Evolutionary conservation across 148 eudicot species (phyloP), one percentile per base, ranked within the genome.

Genomic region (Amaranthus palmeri): DNA sequence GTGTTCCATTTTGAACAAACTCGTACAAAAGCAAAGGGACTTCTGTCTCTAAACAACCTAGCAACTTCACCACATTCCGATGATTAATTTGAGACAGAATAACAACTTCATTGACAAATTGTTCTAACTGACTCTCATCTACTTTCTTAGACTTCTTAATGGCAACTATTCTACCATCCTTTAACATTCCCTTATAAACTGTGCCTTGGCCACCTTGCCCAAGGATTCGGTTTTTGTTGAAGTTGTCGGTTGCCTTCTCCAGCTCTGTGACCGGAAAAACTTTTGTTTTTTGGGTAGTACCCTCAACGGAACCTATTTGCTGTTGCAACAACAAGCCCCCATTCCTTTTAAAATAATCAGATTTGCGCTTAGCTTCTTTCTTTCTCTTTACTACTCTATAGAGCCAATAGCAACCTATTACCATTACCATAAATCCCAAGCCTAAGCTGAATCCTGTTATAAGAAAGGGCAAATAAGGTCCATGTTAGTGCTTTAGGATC

Each of bases 1-100:
- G 65, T 46, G 77, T 74, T 46, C 77, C 77, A 48, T 66, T 74
- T 3, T 45, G 55, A 48, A 74, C 57, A 41, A 65, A 74, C 71
- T 25, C 36, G 0, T 25, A 25, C 36, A 25, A 25, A 25, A 25
- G 36, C 36, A 25, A 25, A 25, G 36, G 36, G 36, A 25, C 36
- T 25, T 25, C 36, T 25, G 36, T 25, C 36, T 25, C 36, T 25
- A 25, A 25, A 25, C 36, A 25, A 25, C 36, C 36, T 25, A 25
- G 36, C 36, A 25, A 25, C 36, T 25, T 25, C 36, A 25, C 36
- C 36, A 25, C 36, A 25, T 25, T 25, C 36, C 36, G 36, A 25
- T 25, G 75, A 51, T 61, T 72, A 43, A 72, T 61, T 25, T 72
- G 68, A 61, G 75, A 72, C 42, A 72, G 41, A 51, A 72, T 61